Evolutionary conservation across 345 rosid genomes (phyloP), one percentile per base, ranked within the genome.

Genomic region (Gossypium raimondii): DNA sequence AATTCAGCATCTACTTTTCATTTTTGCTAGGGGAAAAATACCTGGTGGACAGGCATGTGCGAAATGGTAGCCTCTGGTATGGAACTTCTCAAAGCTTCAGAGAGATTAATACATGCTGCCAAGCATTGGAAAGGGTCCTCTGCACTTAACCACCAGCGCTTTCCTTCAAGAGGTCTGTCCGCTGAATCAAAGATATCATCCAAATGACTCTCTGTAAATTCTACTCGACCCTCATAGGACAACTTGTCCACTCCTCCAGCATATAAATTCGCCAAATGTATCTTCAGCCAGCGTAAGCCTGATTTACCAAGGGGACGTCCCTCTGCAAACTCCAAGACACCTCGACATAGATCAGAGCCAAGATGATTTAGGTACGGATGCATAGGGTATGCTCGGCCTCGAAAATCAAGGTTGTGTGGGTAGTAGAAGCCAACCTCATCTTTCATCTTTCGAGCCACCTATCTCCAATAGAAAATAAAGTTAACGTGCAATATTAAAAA

Each of bases 301-400:
- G 91, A 84, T 80, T 88, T 82, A 69, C 98, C 97, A 80, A 96
- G 89, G 72, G 94, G 92, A 43, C 91, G 85, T 70, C 98, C 99
- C 82, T 93, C 98, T 14, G 94, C 90, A 82, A 92, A 96, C 82
- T 96, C 99, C 79, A 96, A 86, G 85, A 90, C 82, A 73, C 98
- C 99, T 71, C 99, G 97, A 74, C 99, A 96, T 24, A 93, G 78
- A 87, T 93, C 98, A 80, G 99, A 96, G 74, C 98, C 99, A 45
- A 96, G 98, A 88, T 96, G 99, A 78, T 96, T 93, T 76, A 96
- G 86, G 82, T 96, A 79, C 52, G 99, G 98, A 79, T 93, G 99
- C 97, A 95, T 91, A 55, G 99, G 99, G 76, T 95, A 95, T 41
- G 98, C 98, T 81, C 99, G 98, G 53, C 99, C 99, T 64, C 99